phyloP scores from a whole-genome alignment of 345 rosid species.

The Hypericum androsaemum region DNA sequence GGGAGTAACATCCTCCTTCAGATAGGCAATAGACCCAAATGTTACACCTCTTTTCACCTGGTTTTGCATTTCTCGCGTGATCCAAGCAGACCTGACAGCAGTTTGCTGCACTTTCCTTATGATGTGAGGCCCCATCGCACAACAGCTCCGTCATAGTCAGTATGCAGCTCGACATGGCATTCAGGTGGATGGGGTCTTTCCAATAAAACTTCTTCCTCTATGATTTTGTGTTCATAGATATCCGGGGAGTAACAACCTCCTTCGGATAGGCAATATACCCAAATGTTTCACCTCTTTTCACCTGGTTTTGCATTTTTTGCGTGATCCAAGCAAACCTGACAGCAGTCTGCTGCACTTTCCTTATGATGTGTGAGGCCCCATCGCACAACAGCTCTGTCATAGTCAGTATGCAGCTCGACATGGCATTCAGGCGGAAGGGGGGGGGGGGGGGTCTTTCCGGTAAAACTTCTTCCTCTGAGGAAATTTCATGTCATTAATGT shows the following conservation, averaged over 20 bases:
- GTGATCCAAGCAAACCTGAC: too few relatives aligned
- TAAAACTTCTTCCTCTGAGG: constrained; percentile 58
- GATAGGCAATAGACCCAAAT: constrained; percentile 95
- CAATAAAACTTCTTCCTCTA: constrained; percentile 69
- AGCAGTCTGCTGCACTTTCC: constrained; percentile 99
- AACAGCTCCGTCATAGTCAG: constrained; percentile 86
- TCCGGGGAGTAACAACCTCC: constrained; percentile 85
- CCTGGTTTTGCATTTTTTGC: too few relatives aligned
- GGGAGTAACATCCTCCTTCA: constrained; percentile 71
- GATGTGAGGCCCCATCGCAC: constrained; percentile 98
- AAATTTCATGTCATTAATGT: constrained; percentile 1
- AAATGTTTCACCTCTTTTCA: too few relatives aligned
- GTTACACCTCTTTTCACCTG: constrained; percentile 85
- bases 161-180: constrained; percentile 75
- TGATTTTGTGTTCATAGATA: constrained; percentile 69
- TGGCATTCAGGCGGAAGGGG: constrained; percentile 68
- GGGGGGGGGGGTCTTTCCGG: constrained; percentile 85
- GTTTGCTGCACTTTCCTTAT: constrained; percentile 93
- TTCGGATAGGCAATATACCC: constrained; percentile 95
- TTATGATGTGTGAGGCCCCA: constrained; percentile 96
- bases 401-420: constrained; percentile 84
- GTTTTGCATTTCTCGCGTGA: constrained; percentile 65
- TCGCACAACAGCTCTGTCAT: constrained; percentile 78
- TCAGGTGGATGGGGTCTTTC: constrained; percentile 75
- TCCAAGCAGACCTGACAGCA: constrained; percentile 97